phyloP scores from a whole-genome alignment of 2,329 filamentous ascomycete genomes.

The Sordariomycetes sp. region DNA sequence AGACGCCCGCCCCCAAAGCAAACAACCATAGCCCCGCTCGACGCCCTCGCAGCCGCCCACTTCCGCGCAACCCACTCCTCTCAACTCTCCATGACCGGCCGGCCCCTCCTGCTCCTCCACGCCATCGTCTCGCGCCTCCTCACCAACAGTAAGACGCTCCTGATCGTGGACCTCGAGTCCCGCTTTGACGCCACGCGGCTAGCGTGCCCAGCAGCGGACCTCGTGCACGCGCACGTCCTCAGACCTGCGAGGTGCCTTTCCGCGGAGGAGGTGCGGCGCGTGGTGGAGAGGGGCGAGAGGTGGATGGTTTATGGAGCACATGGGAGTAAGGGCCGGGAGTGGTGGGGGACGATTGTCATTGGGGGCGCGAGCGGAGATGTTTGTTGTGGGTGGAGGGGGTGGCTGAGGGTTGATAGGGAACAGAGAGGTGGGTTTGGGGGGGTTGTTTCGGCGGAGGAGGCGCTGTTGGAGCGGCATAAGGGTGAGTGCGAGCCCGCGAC shows the following conservation, averaged over 20 bases:
- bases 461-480: constrained; percentile 25
- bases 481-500: constrained; percentile 29
- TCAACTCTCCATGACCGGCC: constrained; percentile 35
- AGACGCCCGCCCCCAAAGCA: constrained; percentile 12
- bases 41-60: constrained; percentile 30
- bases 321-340: constrained; percentile 30
- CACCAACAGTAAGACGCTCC: constrained; percentile 26
- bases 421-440: constrained; percentile 21
- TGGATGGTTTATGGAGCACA: constrained; percentile 36
- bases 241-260: constrained; percentile 19
- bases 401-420: constrained; percentile 34
- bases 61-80: constrained; percentile 32
- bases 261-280: constrained; percentile 14
- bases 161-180: constrained; percentile 40
- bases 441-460: constrained; percentile 28
- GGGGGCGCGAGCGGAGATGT: constrained; percentile 23
- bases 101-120: constrained; percentile 41
- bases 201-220: constrained; percentile 19
- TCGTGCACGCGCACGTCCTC: constrained; percentile 37
- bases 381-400: constrained; percentile 27
- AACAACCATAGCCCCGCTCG: constrained; percentile 29
- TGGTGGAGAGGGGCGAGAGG: constrained; percentile 25
- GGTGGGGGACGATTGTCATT: constrained; percentile 46
- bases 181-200: constrained; percentile 40
- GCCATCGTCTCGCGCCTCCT: constrained; percentile 37